Evolutionary conservation across 2,329 filamentous ascomycete species (phyloP), one percentile per base, ranked within the genome.

Genomic region (Plenodomus biglobosus): DNA sequence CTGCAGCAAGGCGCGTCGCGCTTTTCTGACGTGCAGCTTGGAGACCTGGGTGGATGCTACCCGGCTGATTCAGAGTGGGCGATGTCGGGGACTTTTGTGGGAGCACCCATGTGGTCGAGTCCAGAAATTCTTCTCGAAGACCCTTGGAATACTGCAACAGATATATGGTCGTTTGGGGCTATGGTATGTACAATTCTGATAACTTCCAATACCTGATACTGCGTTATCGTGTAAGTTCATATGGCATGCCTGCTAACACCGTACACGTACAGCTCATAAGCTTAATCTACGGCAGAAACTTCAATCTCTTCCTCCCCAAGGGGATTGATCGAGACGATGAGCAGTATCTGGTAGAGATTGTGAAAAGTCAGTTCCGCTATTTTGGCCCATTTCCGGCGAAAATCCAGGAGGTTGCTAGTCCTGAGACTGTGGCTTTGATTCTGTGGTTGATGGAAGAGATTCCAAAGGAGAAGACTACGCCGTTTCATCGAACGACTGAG

Each of bases 111-210:
- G 30, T 75, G 66, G 52, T 52, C 70, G 47, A 75, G 71, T 43
- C 70, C 70, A 45, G 69, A 75, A 56, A 60, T 67, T 17, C 37
- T 60, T 11, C 21, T 63, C 30, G 54, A 58, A 43, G 8, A 56
- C 40, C 50, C 52, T 40, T 74, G 70, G 70, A 71, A 68, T 38
- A 68, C 64, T 34, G 58, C 72, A 18, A 65, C 69, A 37, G 71
- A 75, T 45, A 73, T 75, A 50, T 75, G 70, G 69, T 74, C 71
- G 37, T 72, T 73, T 50, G 68, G 72, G 35, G 54, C 68, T 39
- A 66, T 66, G 52, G 69, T 69, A 57, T 46, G 66, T 65, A 27
- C 3, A 20, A 13, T 39, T n/a, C 27, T 40, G 38, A 27, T 50
- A 15, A 24, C 39, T 38, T 22, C 13, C n/a, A n/a, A n/a, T n/a